Evolutionary conservation across 192 early-diverging fungal species (phyloP), one percentile per base, ranked within the genome.

Genomic region (Funneliformis mosseae): DNA sequence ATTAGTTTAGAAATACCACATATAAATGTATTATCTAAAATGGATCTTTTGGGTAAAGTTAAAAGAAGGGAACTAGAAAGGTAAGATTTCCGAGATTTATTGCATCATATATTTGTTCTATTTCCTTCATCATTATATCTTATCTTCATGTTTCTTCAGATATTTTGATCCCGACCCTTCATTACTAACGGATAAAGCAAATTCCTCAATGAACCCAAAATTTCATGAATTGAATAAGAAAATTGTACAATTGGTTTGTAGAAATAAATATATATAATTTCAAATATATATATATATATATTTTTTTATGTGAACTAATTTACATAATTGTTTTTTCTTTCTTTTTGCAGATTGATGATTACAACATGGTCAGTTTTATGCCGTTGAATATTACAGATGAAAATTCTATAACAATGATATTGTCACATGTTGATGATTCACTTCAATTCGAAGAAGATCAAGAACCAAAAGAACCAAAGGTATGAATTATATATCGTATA

Each of bases 381-480:
- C 97, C 97, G 61, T 86, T 99, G 25, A 95, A 99, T 83, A 93
- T 97, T 69, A 90, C 89, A 60, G 96, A 99, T 81, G 98, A 99
- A 79, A 97, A 98, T 78, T 97, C 95, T 8, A 86, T 99, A 21
- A 92, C 91, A 38, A 90, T 92, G 33, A 87, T 99, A 21, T 83
- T 99, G 43, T 94, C 93, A 16, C 93, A 95, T 77, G 91, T 97
- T 1, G 98, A 99, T 85, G 94, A 97, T 78, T 95, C 98, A 1
- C 92, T 97, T 38, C 98, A 99, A 88, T 99, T 94, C 84, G 97
- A 96, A 67, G 98, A 99, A 85, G 98, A 99, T 83, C 86, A 95
- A 55, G 98, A 99, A 82, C 97, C 97, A 62, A 96, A 96, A 86
- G 98, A 87, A 41, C 85, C 85, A 18, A 79, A 66, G 76, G 85